phyloP scores from a whole-genome alignment of 345 rosid species.

The Gossypium arboreum region DNA sequence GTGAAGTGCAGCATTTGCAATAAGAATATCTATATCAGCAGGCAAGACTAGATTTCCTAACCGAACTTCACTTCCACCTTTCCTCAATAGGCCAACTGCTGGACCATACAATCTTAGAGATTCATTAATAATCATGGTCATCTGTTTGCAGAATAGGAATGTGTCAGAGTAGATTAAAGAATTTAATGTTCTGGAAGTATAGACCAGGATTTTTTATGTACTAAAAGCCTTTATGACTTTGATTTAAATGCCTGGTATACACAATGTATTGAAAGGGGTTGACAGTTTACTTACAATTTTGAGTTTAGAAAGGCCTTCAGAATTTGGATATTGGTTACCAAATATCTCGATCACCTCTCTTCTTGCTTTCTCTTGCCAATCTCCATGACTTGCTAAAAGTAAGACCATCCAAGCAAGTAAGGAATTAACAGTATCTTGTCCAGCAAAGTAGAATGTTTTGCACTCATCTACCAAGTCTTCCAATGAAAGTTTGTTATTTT shows the following conservation, averaged over 20 bases:
- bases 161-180: not conserved
- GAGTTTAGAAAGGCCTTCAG: not conserved
- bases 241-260: not conserved
- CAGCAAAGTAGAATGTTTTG: not conserved
- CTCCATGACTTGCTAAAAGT: not conserved
- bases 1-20: not conserved
- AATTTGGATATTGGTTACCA: not conserved
- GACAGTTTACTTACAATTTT: not conserved
- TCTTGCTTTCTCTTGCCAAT: not conserved
- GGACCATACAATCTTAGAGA: not conserved
- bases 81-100: not conserved
- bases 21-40: not conserved
- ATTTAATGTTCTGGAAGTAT: too few relatives aligned
- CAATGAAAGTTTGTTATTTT: not conserved
- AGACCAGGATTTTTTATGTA: too few relatives aligned
- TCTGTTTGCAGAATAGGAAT: not conserved
- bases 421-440: not conserved
- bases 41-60: not conserved
- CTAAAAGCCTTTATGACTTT: too few relatives aligned
- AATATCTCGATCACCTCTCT: not conserved
- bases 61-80: not conserved
- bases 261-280: not conserved
- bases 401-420: not conserved
- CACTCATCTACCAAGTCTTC: not conserved
- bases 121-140: not conserved